Evolutionary conservation across 2,329 filamentous ascomycete genomes (phyloP).

Genomic region (Lecanicillium sp.): DNA sequence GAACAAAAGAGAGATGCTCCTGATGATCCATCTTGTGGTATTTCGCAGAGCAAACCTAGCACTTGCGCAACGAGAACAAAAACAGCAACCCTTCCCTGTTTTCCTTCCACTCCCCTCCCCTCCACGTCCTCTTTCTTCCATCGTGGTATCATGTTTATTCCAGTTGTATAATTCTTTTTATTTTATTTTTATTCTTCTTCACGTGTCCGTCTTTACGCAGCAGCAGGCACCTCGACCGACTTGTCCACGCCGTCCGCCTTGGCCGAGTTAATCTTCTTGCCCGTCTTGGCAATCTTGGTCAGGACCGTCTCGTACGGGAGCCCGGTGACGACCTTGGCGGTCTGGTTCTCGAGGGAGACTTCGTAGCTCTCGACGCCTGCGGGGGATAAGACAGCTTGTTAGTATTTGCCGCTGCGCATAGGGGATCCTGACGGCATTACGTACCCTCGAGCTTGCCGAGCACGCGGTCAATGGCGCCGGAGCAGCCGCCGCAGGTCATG

Average conservation of each 20-base stretch:
- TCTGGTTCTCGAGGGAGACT: slow-evolving; percentile 80
- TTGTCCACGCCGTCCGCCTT: slow-evolving; percentile 58
- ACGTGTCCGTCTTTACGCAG: slow-evolving; percentile 14
- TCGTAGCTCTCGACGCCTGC: slow-evolving; percentile 80
- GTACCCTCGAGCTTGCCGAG: slow-evolving; percentile 85
- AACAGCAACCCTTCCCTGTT: no score
- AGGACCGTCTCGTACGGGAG: slow-evolving; percentile 76
- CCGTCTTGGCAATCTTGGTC: slow-evolving; percentile 87
- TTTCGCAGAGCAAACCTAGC: no score
- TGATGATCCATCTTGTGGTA: no score
- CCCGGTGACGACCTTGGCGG: slow-evolving; percentile 64
- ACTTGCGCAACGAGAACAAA: no score
- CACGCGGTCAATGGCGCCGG: slow-evolving; percentile 83
- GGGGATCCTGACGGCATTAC: slow-evolving; percentile 25
- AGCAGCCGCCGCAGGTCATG: slow-evolving; percentile 97
- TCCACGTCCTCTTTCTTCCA: no score
- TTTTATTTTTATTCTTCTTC: neutral
- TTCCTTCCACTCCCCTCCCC: no score
- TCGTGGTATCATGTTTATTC: neutral
- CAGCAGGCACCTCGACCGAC: slow-evolving; percentile 39
- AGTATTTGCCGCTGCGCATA: slow-evolving; percentile 6
- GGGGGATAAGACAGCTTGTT: slow-evolving; percentile 6
- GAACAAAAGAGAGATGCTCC: no score
- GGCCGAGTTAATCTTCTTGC: slow-evolving; percentile 79
- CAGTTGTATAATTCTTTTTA: neutral